Base-by-base conservation (phyloP, 257 asterid genomes). In the Rauvolfia tetraphylla region DNA sequence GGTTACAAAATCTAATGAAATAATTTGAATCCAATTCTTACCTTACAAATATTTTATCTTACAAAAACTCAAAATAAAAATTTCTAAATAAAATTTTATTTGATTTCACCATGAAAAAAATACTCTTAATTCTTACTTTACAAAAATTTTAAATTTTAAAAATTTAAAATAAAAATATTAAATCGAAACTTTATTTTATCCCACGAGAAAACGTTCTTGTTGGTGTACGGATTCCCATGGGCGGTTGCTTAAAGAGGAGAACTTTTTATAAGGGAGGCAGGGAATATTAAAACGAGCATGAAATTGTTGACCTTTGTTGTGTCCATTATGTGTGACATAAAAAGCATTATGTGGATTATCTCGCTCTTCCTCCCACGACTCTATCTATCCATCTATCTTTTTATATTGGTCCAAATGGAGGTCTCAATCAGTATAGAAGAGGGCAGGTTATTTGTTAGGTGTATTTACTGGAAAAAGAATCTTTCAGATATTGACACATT, bases 371-470 rank as follows among this genome's bases (percentile, higher is more conserved):
- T 53, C 58, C 6, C 3, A 1, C 7, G 3, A 22, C 17, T 56
- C 12, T 10, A 1, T 10, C 22, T 57, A 1, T 25, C 14, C 11
- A 7, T 10, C 14, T 2, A 1, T 14, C 49, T 0, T 58, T n/a
- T n/a, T 61, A 18, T 31, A 15, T 4, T 33, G 69, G 27, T 17
- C 25, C 61, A 65, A 74, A 71, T 81, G 87, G 79, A 77, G 73
- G 86, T 83, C 87, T 36, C 74, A 54, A 77, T 87, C 87, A 82
- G 54, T 81, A 77, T 79, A 68, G 78, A 75, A 80, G 83, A 76
- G 84, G 77, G 89, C 88, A 90, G 91, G 90, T 90, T 75, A 77
- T 75, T 75, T 83, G 81, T 85, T 90, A 85, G 92, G 91, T 82
- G 80, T 68, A 80, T 70, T 63, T 76, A 67, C 75, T 68, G 38